A percentile compares a stretch with the other conserved stretches of the same genome.
phyloP scores from a whole-genome alignment of 371 early-diverging fungal genomes.

The Rhizopus sp. region DNA sequence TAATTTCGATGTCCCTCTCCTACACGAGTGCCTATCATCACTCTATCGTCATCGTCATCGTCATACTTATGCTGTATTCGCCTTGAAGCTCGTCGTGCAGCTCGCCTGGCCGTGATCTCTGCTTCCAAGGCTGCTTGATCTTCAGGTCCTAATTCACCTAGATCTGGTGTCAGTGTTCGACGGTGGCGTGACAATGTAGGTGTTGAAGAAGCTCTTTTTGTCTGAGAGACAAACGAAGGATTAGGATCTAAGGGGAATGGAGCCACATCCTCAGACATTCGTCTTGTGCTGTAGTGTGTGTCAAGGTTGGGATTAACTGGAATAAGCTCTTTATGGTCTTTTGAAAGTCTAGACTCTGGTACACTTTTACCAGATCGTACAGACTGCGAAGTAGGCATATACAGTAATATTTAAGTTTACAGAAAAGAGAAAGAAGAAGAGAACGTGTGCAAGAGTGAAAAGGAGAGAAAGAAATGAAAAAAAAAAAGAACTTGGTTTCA shows the following conservation, averaged over 20 bases:
- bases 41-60: constrained; percentile 56
- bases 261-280: not conserved
- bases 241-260: not conserved
- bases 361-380: not conserved
- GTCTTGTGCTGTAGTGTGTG: not conserved
- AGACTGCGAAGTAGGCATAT: constrained; percentile 2
- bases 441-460: not conserved
- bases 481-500: not conserved
- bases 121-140: constrained; percentile 39
- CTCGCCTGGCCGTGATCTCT: constrained; percentile 42
- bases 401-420: not conserved
- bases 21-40: constrained; percentile 65
- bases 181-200: constrained; percentile 6
- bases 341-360: not conserved
- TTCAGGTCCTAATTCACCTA: constrained; percentile 38
- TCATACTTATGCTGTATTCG: constrained; percentile 17
- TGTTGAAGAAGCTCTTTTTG: constrained; percentile 2
- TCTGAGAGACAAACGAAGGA: constrained; percentile 1
- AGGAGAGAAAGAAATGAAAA: not conserved
- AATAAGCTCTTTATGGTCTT: too few species aligned
- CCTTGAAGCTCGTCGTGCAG: constrained; percentile 43
- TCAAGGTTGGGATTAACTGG: too few species aligned
- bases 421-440: not conserved
- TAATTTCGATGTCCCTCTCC: constrained; percentile 72
- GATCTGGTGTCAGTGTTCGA: constrained; percentile 27